Evolutionary conservation across 805 yeast species (phyloP), one percentile per base, ranked within the genome.

Genomic region (Monosporozyma servazzii): DNA sequence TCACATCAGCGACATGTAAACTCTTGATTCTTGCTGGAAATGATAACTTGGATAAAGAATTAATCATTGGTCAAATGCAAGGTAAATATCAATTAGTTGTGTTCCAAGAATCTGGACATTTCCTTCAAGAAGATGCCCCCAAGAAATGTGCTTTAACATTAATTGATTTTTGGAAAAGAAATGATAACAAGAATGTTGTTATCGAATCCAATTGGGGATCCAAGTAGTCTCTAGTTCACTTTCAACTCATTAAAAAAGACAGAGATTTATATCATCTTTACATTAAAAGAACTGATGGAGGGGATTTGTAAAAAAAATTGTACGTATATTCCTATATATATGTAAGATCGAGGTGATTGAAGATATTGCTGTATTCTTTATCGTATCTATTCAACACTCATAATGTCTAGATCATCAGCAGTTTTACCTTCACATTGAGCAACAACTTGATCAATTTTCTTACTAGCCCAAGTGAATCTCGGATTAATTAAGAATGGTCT

Each of bases 41-140:
- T 49, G 97, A 93, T 57, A 81, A 86, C 20, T 73, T 95, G 30
- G 99, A 93, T 68, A 88, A 84, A 56, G 78, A 78, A 39, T 72
- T 93, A 47, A 88, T 90, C 67, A 82, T 93, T 48, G 99, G 97
- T 0, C 99, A 95, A 68, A 93, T 93, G 99, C 98, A 90, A 69
- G 99, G 99, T 1, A 84, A 82, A 64, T 93, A 85, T 66, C 99
- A 95, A 68, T 75, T 93, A 41, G 81, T 87, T 13, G 93, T 89
- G 4, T 84, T 88, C 64, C 80, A 76, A 55, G 84, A 82, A 50
- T 74, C 89, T 2, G 97, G 98, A 1, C 99, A 93, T 69, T 93
- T 90, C 59, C 71, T 95, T n/a, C 99, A 93, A 47, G 99, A 93
- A 64, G 99, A 93, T 65, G 75, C 78, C 6, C 93, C 97, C 0